Evolutionary conservation across 495 filamentous ascomycete species (phyloP).

Genomic region (Extremus antarcticus): DNA sequence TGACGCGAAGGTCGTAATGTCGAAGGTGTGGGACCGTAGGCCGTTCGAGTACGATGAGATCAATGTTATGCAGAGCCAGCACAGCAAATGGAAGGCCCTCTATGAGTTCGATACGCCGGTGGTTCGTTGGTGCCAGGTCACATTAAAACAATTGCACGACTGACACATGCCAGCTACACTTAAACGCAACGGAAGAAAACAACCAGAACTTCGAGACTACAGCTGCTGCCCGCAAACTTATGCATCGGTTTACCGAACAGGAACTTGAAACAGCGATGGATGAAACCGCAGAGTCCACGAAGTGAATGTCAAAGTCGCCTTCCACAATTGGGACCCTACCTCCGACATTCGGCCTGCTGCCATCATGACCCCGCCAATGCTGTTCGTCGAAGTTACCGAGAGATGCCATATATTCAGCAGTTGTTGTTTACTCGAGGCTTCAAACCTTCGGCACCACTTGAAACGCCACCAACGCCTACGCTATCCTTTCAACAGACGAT

Average conservation of each 20-base stretch:
- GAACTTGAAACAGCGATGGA: slow-evolving; percentile 58
- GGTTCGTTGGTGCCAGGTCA: slow-evolving; percentile 27
- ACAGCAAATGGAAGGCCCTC: slow-evolving; percentile 60
- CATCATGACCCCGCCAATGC: too few relatives aligned
- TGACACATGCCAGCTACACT: slow-evolving; percentile 47
- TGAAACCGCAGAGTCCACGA: background rate
- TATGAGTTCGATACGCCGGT: slow-evolving; percentile 92
- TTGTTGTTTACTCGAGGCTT: too few relatives aligned
- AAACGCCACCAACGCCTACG: too few relatives aligned
- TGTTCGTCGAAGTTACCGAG: too few relatives aligned
- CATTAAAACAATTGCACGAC: slow-evolving; percentile 13
- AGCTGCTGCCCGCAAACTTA: slow-evolving; percentile 60
- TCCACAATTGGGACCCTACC: too few relatives aligned
- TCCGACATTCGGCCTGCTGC: too few relatives aligned
- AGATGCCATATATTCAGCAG: too few relatives aligned
- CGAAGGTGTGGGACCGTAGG: slow-evolving; percentile 53
- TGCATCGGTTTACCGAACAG: slow-evolving; percentile 67
- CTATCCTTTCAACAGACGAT: too few relatives aligned
- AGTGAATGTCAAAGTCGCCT: too few relatives aligned
- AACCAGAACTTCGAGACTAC: slow-evolving; percentile 35
- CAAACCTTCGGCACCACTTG: too few relatives aligned
- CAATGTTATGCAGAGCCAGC: slow-evolving; percentile 59
- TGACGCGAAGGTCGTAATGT: slow-evolving; percentile 61
- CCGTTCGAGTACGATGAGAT: slow-evolving; percentile 69
- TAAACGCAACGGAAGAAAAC: slow-evolving; percentile 29